These are phyloP conservation scores for Hippophae tibetana DNA, from an alignment of 306 rosid genomes.

Conservation along the genomic window DNA sequence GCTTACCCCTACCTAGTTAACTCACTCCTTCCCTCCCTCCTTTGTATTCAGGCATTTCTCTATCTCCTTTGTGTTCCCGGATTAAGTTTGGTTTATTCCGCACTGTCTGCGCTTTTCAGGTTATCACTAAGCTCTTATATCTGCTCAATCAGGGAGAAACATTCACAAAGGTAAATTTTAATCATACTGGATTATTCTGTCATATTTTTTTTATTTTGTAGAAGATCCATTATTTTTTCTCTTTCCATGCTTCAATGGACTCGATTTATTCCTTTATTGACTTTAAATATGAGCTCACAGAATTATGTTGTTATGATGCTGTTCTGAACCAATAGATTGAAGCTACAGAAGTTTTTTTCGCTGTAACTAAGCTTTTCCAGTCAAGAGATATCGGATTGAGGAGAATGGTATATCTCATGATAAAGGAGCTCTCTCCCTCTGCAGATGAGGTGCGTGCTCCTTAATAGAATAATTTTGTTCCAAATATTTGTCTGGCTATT, in stretches of 20 bases:
- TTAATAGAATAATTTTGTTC: slow-evolving; percentile 9
- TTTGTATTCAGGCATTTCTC: not conserved
- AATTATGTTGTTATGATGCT: slow-evolving; percentile 12
- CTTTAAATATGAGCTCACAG: not conserved
- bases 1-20: slow-evolving; percentile 6
- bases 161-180: slow-evolving; percentile 70
- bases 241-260: too few relatives aligned
- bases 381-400: slow-evolving; percentile 90
- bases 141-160: slow-evolving; percentile 88
- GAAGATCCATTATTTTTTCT: slow-evolving; percentile 11
- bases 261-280: not conserved
- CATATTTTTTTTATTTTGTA: not conserved
- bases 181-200: not conserved
- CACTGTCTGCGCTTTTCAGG: slow-evolving; percentile 35
- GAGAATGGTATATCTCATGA: slow-evolving; percentile 95
- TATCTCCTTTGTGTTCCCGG: not conserved
- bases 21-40: slow-evolving; percentile 1
- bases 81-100: slow-evolving; percentile 19
- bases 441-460: slow-evolving; percentile 70
- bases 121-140: slow-evolving; percentile 86
- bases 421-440: slow-evolving; percentile 92
- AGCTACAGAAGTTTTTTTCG: slow-evolving; percentile 97
- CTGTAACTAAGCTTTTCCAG: slow-evolving; percentile 95
- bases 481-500: slow-evolving; percentile 10
- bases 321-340: slow-evolving; percentile 45